Base-by-base conservation (phyloP, 768 basidiomycete genomes). In the Filobasidium floriforme region DNA sequence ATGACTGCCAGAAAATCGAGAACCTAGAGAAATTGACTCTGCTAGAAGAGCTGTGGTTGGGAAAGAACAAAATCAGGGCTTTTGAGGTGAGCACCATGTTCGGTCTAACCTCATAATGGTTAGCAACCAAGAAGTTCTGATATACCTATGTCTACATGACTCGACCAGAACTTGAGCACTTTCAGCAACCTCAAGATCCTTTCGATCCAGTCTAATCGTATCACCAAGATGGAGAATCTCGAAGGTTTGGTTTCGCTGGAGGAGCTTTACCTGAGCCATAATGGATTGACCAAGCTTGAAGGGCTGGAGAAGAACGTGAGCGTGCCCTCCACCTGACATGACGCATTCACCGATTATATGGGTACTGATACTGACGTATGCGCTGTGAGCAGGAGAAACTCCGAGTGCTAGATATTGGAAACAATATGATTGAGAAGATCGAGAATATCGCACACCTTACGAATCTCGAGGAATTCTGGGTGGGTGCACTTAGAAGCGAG, bases 61-160 rank as follows among this genome's bases (percentile, higher is more conserved):
- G 96, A 9, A 99, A 99, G 83, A 99, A 99, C 77, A 99, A 97
- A 81, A 90, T 99, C 66, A 76, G 86, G 7, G 87, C 85, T 76
- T 83, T 99, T 4, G 89, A 93, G 83, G 90, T 90, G 69, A 49
- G 73, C 61, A 18, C 59, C 26, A 60, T 37, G 6, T 7, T 19
- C 32, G 37, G n/a, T 37, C 9, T 9, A 37, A 3, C 29, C 7
- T 26, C 18, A n/a, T n/a, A n/a, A n/a, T n/a, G n/a, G 55, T 18
- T 26, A 4, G 22, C 2, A 19, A 26, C 24, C 24, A 2, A 24
- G 15, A 59, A 5, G 5, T 15, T 22, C n/a, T 24, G 7, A 37
- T 7, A 15, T 18, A 24, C 18, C 55, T 5, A 1, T n/a, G 40
- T 61, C 2, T 3, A 4, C 32, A 37, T 37, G 4, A 6, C 3